phyloP scores from a whole-genome alignment of 2,329 filamentous ascomycete genomes.

The Fragosphaeria purpurea region DNA sequence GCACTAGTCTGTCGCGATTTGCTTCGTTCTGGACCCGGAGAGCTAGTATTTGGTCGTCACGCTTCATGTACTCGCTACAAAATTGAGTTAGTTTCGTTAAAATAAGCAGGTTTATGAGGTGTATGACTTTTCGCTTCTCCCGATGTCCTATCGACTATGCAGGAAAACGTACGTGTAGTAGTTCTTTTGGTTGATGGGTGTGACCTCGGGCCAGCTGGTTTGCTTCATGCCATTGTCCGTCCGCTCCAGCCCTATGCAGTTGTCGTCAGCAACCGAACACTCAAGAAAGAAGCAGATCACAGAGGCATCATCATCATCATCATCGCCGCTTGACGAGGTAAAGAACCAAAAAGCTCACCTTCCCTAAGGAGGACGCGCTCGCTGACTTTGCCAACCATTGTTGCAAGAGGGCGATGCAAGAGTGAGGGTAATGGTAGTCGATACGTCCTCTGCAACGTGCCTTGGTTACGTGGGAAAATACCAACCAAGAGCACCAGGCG shows the following conservation, averaged over 20 bases:
- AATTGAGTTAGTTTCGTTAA: neutral
- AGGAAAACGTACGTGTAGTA: conserved; percentile 76
- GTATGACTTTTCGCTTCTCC: neutral
- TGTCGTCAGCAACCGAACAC: neutral
- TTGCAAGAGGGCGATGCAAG: conserved; percentile 8
- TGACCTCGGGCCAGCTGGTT: conserved; percentile 84
- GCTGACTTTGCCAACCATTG: conserved; percentile 55
- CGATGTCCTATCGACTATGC: neutral
- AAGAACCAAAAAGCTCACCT: conserved; percentile 31
- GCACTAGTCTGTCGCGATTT: conserved; percentile 70
- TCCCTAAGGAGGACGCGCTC: conserved; percentile 54
- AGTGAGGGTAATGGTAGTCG: neutral
- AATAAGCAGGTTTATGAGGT: neutral
- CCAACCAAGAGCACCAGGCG: conserved; percentile 1
- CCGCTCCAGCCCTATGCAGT: conserved; percentile 66
- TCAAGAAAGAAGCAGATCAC: neutral
- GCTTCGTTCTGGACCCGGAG: conserved; percentile 83
- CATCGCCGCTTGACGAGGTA: neutral
- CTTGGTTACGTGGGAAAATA: neutral
- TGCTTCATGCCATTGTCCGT: conserved; percentile 98
- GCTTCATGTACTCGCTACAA: conserved; percentile 86
- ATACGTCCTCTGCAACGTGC: neutral
- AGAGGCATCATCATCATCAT: neutral
- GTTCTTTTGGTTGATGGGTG: conserved; percentile 98
- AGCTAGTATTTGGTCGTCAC: conserved; percentile 90